Evolutionary conservation across 305 asterid species (phyloP).

Genomic region (Fraxinus floribunda): DNA sequence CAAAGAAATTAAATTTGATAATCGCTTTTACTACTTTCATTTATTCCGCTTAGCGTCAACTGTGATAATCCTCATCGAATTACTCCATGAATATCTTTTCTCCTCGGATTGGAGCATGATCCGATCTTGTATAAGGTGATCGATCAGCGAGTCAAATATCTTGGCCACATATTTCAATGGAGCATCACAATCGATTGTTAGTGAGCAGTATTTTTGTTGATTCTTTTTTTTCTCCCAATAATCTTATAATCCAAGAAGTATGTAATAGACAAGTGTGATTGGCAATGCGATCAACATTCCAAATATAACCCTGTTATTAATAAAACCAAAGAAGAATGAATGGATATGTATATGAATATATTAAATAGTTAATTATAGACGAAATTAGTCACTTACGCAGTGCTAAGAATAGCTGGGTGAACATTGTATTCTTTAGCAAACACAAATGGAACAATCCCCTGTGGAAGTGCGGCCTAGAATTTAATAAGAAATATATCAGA

Average conservation of each 20-base stretch:
- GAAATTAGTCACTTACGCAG: slow-evolving; percentile 34
- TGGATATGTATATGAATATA: background rate
- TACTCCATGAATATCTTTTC: slow-evolving; percentile 8
- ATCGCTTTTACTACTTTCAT: slow-evolving; percentile 25
- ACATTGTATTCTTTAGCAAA: slow-evolving; percentile 56
- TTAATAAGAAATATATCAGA: background rate
- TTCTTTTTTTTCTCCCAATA: background rate
- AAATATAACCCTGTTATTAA: slow-evolving; percentile 42
- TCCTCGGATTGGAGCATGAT: slow-evolving; percentile 13
- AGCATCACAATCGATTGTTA: background rate
- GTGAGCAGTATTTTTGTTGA: background rate
- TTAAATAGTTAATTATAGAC: background rate
- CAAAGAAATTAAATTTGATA: background rate
- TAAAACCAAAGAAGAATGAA: background rate
- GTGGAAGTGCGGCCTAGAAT: slow-evolving; percentile 55
- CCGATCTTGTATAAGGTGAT: slow-evolving; percentile 17
- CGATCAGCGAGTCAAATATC: slow-evolving; percentile 6
- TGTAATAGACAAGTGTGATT: slow-evolving; percentile 51
- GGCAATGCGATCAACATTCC: slow-evolving; percentile 56
- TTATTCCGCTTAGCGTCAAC: slow-evolving; percentile 18
- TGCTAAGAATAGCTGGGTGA: slow-evolving; percentile 57
- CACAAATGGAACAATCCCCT: slow-evolving; percentile 62
- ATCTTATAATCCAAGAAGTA: slow-evolving; percentile 44
- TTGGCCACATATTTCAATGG: slow-evolving; percentile 19
- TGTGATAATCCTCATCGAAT: slow-evolving; percentile 15